Evolutionary conservation across 2,329 filamentous ascomycete genomes (phyloP), one percentile per base, ranked within the genome.

Genomic region (Fusarium torulosum): DNA sequence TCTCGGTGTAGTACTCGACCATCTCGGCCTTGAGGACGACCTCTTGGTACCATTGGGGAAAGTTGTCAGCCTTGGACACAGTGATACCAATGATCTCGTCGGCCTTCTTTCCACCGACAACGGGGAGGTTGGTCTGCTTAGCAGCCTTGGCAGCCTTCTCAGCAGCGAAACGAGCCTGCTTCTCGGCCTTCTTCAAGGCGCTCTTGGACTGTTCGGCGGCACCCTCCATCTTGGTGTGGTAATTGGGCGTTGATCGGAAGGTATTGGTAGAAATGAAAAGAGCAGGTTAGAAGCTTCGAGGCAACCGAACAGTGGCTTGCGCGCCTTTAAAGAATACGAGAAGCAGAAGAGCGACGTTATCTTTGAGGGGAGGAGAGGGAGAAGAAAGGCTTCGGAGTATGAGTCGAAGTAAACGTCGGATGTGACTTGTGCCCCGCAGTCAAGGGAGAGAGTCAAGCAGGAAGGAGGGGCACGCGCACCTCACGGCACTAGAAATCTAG

Each of bases 11-110:
- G 87, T 97, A 99, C 76, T 97, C 94, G 74, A 98, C 90, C 91
- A 99, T 92, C 78, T 97, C 93, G 73, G 93, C 93, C 87, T 99
- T 99, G 76, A 94, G 90, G 58, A 99, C 91, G 63, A 98, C 92
- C 82, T 99, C 95, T 82, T 97, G 93, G 81, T 99, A 99, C 96
- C 96, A 99, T 80, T 90, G 89, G 50, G 93, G 86, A 78, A 99
- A 96, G 81, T 98, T 93, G 46, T 92, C 90, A 47, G 90, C 84
- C 81, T 97, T 98, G 67, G 87, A 86, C 63, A 91, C 89, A 67
- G 94, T 96, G 75, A 97, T 97, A 69, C 94, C 94, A 74, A 96
- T 96, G 69, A 96, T 88, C 68, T 89, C 86, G 75, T 88, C 86
- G 11, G 80, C 73, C 80, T 88, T 88, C 81, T 88, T 88, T 73